These are phyloP conservation scores for Lepraria neglecta DNA, from an alignment of 495 filamentous ascomycete species.

Conservation along the genomic window DNA sequence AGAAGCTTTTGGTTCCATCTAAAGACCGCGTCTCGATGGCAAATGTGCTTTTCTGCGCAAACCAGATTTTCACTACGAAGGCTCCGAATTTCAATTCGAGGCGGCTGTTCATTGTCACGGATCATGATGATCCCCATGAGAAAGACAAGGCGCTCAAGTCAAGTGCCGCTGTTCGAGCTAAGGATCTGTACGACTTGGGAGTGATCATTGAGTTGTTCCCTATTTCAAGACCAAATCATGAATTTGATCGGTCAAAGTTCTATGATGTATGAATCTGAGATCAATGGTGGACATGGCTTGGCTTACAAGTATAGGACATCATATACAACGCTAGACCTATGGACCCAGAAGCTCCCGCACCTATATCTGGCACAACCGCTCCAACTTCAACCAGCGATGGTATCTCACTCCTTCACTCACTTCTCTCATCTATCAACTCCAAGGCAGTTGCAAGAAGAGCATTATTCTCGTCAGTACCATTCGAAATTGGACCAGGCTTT, in stretches of 20 bases:
- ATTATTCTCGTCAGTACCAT: slow-evolving; percentile 73
- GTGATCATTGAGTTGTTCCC: slow-evolving; percentile 92
- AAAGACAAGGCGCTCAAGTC: slow-evolving; percentile 63
- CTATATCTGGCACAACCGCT: slow-evolving; percentile 39
- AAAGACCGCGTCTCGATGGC: slow-evolving; percentile 71
- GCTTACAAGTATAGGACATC: slow-evolving; percentile 55
- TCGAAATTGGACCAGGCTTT: slow-evolving; percentile 80
- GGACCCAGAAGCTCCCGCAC: slow-evolving; percentile 62
- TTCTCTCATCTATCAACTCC: slow-evolving; percentile 86
- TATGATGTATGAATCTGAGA: slow-evolving; percentile 62
- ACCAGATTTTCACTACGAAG: slow-evolving; percentile 93
- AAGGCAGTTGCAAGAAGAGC: slow-evolving; percentile 82
- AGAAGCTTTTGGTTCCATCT: slow-evolving; percentile 60
- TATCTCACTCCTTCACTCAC: slow-evolving; percentile 68
- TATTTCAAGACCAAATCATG: slow-evolving; percentile 64
- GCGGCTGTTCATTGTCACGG: slow-evolving; percentile 89
- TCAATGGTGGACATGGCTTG: background rate
- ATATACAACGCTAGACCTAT: slow-evolving; percentile 58
- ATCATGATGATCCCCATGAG: slow-evolving; percentile 82
- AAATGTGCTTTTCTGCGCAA: slow-evolving; percentile 88
- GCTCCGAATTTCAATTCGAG: slow-evolving; percentile 90
- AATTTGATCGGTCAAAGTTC: slow-evolving; percentile 81
- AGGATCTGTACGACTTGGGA: slow-evolving; percentile 92
- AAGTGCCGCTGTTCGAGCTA: slow-evolving; percentile 76
- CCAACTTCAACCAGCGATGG: slow-evolving; percentile 59